Evolutionary conservation across 2,329 filamentous ascomycete species (phyloP).

Genomic region (Botryotinia calthae): DNA sequence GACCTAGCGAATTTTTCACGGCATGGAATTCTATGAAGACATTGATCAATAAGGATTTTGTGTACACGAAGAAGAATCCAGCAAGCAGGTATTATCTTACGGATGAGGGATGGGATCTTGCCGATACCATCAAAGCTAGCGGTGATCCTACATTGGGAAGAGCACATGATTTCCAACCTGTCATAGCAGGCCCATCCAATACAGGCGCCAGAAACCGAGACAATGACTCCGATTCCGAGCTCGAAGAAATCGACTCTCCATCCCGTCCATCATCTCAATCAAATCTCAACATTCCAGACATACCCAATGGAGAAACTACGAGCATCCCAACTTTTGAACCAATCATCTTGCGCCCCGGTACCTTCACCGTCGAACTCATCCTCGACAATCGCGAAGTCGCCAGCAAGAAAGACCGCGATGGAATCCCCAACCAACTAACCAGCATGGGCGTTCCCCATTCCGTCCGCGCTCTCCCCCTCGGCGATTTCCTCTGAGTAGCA

Average conservation of each 20-base stretch:
- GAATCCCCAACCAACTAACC: slow-evolving; percentile 67
- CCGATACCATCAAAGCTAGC: slow-evolving; percentile 58
- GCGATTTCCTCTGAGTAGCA: slow-evolving; percentile 77
- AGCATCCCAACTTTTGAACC: slow-evolving; percentile 49
- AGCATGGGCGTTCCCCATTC: slow-evolving; percentile 47
- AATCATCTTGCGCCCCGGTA: slow-evolving; percentile 59
- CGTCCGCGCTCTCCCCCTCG: slow-evolving; percentile 67
- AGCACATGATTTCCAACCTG: slow-evolving; percentile 25
- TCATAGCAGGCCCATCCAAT: not conserved
- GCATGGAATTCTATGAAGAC: slow-evolving; percentile 84
- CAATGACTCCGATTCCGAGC: slow-evolving; percentile 21
- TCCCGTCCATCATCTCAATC: not conserved
- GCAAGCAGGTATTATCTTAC: slow-evolving; percentile 67
- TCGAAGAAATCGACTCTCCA: not conserved
- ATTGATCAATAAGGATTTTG: slow-evolving; percentile 68
- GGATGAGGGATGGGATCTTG: slow-evolving; percentile 76
- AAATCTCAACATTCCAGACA: slow-evolving; percentile 7
- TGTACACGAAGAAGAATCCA: slow-evolving; percentile 68
- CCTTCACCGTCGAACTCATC: slow-evolving; percentile 70
- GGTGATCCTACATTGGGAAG: slow-evolving; percentile 28
- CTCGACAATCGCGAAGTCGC: slow-evolving; percentile 74
- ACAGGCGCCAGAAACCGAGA: not conserved
- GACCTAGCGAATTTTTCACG: slow-evolving; percentile 69
- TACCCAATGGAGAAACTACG: slow-evolving; percentile 33
- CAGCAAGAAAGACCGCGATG: slow-evolving; percentile 70